Base-by-base conservation (phyloP, 1,139 yeast genomes). In the Debaryomyces coudertii region DNA sequence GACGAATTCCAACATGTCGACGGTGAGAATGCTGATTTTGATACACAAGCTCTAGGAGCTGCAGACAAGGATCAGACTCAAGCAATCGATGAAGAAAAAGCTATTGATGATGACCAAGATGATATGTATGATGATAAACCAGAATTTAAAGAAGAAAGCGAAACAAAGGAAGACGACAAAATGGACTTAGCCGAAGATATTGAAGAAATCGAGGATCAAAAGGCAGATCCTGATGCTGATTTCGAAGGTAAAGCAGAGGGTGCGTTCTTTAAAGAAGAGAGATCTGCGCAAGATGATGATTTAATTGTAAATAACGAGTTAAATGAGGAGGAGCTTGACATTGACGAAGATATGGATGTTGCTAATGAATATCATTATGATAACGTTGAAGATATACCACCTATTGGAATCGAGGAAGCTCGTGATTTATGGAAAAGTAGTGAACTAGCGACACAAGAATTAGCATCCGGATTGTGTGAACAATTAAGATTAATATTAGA, bases 1-100 rank as follows among this genome's bases (percentile, higher is more conserved):
- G 96, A 90, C 59, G 97, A 90, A 56, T 89, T 92, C 64, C 95
- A 92, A 63, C 98, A 93, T 62, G 78, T 90, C 46, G 93, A 89
- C 40, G 97, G 95, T 36, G 90, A 87, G 40, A 83, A 83, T 53
- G 79, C 90, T 6, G 83, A 85, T 37, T 64, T 63, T 43, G 93
- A 88, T 47, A 87, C 96, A 0, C 98, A 95, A 65, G 99, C 98
- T 0, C 69, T 93, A 47, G 99, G 98, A 20, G 84, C 95, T 38
- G 96, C 97, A 5, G 81, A 83, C 47, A 80, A 84, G 56, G 97
- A 90, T 42, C 90, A 89, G 59, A 73, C 81, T 33, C 95, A 89
- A 60, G 66, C 83, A 0, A 79, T 90, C 48, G 87, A 92, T 60
- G 96, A 92, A 42, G 85, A 83, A 12, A 85, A 80, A 80, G 97